phyloP scores from a whole-genome alignment of 768 basidiomycete species.

The Russula earlei region DNA sequence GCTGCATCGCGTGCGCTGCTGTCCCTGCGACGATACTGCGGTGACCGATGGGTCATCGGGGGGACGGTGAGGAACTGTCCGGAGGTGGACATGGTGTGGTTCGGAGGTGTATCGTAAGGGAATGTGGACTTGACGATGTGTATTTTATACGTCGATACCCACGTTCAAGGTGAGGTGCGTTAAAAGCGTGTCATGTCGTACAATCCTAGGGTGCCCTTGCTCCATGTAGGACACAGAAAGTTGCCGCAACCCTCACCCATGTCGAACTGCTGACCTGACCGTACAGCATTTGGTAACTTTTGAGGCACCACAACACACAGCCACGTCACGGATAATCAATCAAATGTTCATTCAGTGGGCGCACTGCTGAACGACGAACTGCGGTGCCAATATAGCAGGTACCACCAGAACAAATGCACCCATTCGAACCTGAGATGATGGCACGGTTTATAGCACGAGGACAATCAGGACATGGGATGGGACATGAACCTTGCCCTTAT shows the following conservation, averaged over 20 bases:
- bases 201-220: neutral
- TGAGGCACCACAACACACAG: neutral
- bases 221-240: neutral
- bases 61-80: conserved; percentile 12
- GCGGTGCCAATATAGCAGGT: neutral
- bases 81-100: conserved; percentile 8
- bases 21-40: conserved; percentile 3
- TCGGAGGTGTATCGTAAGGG: neutral
- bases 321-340: conserved; percentile 1
- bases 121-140: neutral
- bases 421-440: too few species aligned
- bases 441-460: neutral
- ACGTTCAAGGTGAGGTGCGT: conserved; percentile 6
- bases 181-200: conserved; percentile 8
- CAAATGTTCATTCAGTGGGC: neutral
- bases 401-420: neutral
- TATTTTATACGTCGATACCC: conserved; percentile 7
- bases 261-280: neutral
- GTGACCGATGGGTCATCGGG: neutral
- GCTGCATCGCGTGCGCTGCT: neutral
- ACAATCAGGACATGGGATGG: neutral
- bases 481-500: neutral
- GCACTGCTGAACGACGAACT: neutral
- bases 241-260: neutral
- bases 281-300: conserved; percentile 14